Evolutionary conservation across 2,329 filamentous ascomycete species (phyloP).

Genomic region (Incumbomyces lentus): DNA sequence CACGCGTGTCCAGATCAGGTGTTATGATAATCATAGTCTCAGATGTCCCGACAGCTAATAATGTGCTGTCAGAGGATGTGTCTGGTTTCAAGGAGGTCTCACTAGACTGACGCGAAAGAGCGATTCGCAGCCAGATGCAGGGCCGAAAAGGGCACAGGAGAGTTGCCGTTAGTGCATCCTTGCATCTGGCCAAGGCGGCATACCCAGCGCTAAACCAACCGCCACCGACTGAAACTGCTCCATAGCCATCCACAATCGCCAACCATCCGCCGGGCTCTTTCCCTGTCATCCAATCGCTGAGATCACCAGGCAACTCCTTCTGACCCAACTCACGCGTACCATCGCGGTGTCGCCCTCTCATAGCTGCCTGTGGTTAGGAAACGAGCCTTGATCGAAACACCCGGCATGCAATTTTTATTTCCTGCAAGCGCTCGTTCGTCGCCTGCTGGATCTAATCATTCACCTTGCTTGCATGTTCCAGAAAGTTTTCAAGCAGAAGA

Average conservation of each 20-base stretch:
- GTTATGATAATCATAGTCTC: not conserved
- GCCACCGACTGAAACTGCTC: constrained; percentile 5
- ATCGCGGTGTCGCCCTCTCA: constrained; percentile 4
- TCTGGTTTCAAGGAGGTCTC: constrained; percentile 8
- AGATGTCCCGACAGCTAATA: not conserved
- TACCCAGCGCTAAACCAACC: constrained; percentile 4
- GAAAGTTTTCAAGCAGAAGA: constrained; percentile 3
- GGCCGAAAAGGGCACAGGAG: constrained; percentile 1
- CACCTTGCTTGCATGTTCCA: constrained; percentile 6
- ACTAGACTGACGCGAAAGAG: constrained; percentile 7
- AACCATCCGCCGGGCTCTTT: constrained; percentile 1
- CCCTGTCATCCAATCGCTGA: constrained; percentile 5
- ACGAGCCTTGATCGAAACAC: constrained; percentile 5
- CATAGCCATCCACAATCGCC: constrained; percentile 1
- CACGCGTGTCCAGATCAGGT: constrained; percentile 1
- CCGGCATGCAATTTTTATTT: constrained; percentile 9
- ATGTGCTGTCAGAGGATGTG: not conserved
- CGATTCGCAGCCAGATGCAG: constrained; percentile 1
- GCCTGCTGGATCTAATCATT: constrained; percentile 4
- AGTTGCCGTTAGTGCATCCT: constrained; percentile 2
- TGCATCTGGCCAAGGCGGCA: constrained; percentile 8
- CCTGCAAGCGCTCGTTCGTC: constrained; percentile 6
- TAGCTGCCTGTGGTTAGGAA: constrained; percentile 1
- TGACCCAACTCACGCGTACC: constrained; percentile 6
- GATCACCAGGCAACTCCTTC: constrained; percentile 2